These are phyloP conservation scores for Pycnococcus provasolii DNA, from an alignment of 139 green algal genomes.

Conservation along the genomic window DNA sequence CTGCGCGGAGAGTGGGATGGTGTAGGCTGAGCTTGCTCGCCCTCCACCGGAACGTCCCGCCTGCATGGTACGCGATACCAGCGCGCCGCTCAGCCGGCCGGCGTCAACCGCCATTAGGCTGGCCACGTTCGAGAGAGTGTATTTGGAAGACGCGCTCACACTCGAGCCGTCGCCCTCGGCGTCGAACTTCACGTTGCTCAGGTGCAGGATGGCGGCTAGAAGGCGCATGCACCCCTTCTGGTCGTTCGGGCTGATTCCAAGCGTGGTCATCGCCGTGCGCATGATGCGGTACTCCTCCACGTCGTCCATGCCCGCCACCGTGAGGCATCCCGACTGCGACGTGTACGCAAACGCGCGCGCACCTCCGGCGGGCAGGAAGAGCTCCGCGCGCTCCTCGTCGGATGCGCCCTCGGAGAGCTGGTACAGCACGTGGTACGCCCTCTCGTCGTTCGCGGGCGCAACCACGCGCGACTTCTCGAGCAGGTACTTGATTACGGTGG, in stretches of 20 bases:
- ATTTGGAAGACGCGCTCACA: background rate
- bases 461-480: slow-evolving; percentile 23
- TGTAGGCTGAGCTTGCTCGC: slow-evolving; percentile 1
- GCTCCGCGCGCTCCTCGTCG: slow-evolving; percentile 10
- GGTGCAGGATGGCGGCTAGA: slow-evolving; percentile 19
- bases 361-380: background rate
- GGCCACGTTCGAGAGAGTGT: background rate
- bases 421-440: slow-evolving; percentile 26
- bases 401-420: slow-evolving; percentile 70
- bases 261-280: slow-evolving; percentile 1
- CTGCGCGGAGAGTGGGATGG: background rate
- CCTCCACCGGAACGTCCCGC: background rate
- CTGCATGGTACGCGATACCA: background rate
- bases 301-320: slow-evolving; percentile 57
- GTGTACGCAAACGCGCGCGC: slow-evolving; percentile 66
- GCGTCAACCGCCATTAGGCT: background rate
- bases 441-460: background rate
- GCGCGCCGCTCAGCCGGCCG: background rate
- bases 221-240: slow-evolving; percentile 1
- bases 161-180: background rate
- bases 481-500: slow-evolving; percentile 17
- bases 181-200: slow-evolving; percentile 19
- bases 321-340: slow-evolving; percentile 61
- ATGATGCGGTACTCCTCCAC: slow-evolving; percentile 35
- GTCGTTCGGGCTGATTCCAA: slow-evolving; percentile 6